Evolutionary conservation across 2,329 filamentous ascomycete species (phyloP).

Genomic region (Microascus cirrosus): DNA sequence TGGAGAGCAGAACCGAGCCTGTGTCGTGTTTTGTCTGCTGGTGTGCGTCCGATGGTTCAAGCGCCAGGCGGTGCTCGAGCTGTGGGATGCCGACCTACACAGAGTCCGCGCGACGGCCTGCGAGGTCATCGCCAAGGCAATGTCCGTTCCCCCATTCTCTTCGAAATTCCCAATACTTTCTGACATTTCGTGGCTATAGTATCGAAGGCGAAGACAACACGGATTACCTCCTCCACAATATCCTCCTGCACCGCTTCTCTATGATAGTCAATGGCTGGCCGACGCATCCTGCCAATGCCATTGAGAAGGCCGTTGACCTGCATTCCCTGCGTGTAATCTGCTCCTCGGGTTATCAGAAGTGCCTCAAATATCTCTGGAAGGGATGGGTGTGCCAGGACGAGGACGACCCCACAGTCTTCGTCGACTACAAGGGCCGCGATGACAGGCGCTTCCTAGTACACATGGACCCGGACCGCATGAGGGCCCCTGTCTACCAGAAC

Average conservation of each 20-base stretch:
- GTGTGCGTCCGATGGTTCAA: constrained; percentile 65
- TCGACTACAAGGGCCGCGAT: constrained; percentile 75
- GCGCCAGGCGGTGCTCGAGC: constrained; percentile 65
- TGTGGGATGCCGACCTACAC: constrained; percentile 88
- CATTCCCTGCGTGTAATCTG: constrained; percentile 84
- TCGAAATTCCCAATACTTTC: background rate
- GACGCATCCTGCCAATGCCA: constrained; percentile 70
- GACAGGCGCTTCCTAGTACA: constrained; percentile 70
- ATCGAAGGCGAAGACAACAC: constrained; percentile 80
- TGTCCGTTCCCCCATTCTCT: constrained; percentile 23
- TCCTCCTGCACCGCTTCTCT: constrained; percentile 83
- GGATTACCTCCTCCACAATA: constrained; percentile 64
- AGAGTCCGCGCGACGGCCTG: constrained; percentile 69
- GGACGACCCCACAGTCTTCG: constrained; percentile 76
- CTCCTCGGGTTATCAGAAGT: constrained; percentile 91
- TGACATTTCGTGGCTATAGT: constrained; percentile 22
- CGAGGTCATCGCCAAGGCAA: constrained; percentile 79
- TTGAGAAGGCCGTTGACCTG: constrained; percentile 87
- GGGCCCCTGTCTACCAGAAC: constrained; percentile 87
- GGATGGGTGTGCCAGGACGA: constrained; percentile 98
- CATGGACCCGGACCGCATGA: constrained; percentile 89
- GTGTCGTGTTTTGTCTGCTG: constrained; percentile 75
- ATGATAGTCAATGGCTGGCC: constrained; percentile 61
- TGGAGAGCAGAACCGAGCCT: constrained; percentile 59
- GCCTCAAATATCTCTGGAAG: constrained; percentile 83